Evolutionary conservation across 106 monocot species (phyloP).

Genomic region (Dendrobium chrysotoxum): DNA sequence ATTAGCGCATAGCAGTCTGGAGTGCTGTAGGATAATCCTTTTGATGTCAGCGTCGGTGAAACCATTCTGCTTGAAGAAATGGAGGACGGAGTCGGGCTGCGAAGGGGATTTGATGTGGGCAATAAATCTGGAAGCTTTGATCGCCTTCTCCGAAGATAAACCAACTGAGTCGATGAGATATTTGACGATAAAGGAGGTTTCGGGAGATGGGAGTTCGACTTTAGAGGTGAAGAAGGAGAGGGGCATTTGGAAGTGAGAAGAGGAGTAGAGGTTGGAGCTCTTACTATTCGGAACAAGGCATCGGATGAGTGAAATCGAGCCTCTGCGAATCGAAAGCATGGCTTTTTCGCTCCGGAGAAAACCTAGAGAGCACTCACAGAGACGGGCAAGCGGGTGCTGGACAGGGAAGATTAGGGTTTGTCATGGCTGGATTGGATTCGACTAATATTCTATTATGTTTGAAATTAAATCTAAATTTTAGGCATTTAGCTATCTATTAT

Average conservation of each 20-base stretch:
- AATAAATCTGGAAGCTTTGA: conserved; percentile 8
- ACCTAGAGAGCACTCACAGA: no score
- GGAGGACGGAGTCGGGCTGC: conserved; percentile 22
- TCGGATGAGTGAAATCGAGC: background rate
- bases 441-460: no score
- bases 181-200: conserved; percentile 4
- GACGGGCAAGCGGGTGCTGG: no score
- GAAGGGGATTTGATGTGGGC: conserved; percentile 20
- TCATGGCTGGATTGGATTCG: no score
- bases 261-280: background rate
- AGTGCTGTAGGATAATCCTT: background rate
- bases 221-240: background rate
- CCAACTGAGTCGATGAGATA: conserved; percentile 30
- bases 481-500: no score
- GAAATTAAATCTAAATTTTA: no score
- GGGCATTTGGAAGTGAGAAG: background rate
- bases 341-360: background rate
- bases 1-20: conserved; percentile 15
- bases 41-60: conserved; percentile 12
- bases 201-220: background rate
- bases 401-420: no score
- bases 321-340: background rate
- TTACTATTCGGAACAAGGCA: background rate
- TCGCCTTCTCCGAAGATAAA: conserved; percentile 19
- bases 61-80: conserved; percentile 8